A percentile compares a stretch with the other conserved stretches of the same genome.
Conservation (phyloP, 129 eudicot species). For the Pittosporum tobira region DNA sequence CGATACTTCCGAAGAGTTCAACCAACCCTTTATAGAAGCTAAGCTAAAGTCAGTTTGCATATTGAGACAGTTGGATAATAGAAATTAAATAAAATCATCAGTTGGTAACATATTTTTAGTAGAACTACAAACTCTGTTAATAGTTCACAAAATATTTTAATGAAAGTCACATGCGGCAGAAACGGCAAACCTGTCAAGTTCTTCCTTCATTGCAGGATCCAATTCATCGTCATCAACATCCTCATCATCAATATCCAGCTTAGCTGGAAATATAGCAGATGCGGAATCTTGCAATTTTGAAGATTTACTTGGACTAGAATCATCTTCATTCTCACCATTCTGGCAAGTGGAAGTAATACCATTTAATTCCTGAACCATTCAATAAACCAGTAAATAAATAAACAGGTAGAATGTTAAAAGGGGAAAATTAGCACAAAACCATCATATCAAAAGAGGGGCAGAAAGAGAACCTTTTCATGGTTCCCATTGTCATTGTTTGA, state of each 20-base stretch:
- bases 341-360: conserved; percentile 25
- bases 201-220: conserved; percentile 30
- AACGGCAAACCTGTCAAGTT: conserved; percentile 22
- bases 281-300: conserved; percentile 26
- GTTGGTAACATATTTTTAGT: not conserved
- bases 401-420: not conserved
- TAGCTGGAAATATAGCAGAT: conserved; percentile 16
- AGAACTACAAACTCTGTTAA: not conserved
- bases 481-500: conserved; percentile 26
- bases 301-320: conserved; percentile 24
- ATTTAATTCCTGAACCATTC: conserved; percentile 24
- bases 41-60: too few relatives aligned
- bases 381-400: not conserved
- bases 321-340: conserved; percentile 27
- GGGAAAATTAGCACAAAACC: not conserved
- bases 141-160: not conserved
- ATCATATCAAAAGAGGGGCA: not conserved
- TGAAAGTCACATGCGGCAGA: not conserved
- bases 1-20: too few relatives aligned
- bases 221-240: conserved; percentile 53
- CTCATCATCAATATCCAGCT: conserved; percentile 41
- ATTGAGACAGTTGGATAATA: too few relatives aligned
- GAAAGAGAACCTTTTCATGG: conserved; percentile 36
- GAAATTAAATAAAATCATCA: too few relatives aligned
- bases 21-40: too few relatives aligned